These are phyloP conservation scores for Wickerhamiella spandovensis DNA, from an alignment of 805 yeast species.

Conservation along the genomic window DNA sequence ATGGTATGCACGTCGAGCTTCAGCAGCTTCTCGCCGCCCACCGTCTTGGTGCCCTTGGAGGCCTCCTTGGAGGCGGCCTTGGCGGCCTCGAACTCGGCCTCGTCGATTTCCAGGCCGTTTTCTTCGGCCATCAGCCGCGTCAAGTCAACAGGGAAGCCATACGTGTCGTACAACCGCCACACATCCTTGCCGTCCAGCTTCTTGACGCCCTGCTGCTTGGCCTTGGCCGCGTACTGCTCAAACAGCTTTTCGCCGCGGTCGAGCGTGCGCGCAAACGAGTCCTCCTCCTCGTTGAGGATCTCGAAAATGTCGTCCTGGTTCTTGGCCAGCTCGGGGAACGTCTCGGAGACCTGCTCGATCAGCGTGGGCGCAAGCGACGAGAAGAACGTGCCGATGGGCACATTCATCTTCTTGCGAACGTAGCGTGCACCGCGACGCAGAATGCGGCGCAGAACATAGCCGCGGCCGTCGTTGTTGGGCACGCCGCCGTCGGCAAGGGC, in stretches of 20 bases:
- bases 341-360: conserved; percentile 71
- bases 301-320: conserved; percentile 68
- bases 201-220: conserved; percentile 60
- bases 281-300: conserved; percentile 91
- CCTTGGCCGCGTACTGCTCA: conserved; percentile 80
- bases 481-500: conserved; percentile 98
- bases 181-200: conserved; percentile 85
- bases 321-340: conserved; percentile 81
- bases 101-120: conserved; percentile 84
- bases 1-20: conserved; percentile 88
- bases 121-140: conserved; percentile 99
- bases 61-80: conserved; percentile 85
- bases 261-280: conserved; percentile 84
- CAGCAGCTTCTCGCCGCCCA: conserved; percentile 43
- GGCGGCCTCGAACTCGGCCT: conserved; percentile 83
- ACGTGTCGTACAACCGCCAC: conserved; percentile 96
- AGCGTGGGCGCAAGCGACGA: conserved; percentile 85
- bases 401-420: conserved; percentile 89
- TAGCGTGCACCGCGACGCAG: conserved; percentile 96
- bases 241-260: conserved; percentile 97
- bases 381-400: conserved; percentile 89
- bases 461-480: conserved; percentile 98
- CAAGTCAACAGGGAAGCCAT: conserved; percentile 97
- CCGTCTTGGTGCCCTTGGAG: conserved; percentile 72
- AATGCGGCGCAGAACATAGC: conserved; percentile 93